Evolutionary conservation across 2,329 filamentous ascomycete species (phyloP).

Genomic region (Calonectria henricotiae): DNA sequence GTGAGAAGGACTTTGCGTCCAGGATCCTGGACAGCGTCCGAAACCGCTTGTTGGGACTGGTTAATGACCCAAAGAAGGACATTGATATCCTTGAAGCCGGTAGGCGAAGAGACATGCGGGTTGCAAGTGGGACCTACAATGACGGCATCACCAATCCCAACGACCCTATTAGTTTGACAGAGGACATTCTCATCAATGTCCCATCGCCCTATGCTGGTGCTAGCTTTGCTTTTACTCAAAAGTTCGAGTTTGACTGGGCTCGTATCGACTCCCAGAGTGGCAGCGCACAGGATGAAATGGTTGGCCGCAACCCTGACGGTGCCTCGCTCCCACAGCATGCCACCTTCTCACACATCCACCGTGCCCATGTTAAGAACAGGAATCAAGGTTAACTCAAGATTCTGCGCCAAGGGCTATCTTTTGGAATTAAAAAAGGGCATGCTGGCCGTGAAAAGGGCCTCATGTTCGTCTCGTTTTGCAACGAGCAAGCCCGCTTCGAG

Average conservation of each 20-base stretch:
- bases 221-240: conserved; percentile 10
- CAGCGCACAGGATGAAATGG: neutral
- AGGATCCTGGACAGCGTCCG: neutral
- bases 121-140: neutral
- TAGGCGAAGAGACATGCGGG: conserved; percentile 1
- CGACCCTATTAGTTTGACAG: conserved; percentile 5
- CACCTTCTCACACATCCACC: conserved; percentile 2
- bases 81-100: neutral
- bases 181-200: neutral
- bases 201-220: neutral
- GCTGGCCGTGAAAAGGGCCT: conserved; percentile 13
- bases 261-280: neutral
- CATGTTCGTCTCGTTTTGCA: conserved; percentile 1
- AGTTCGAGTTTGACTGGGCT: conserved; percentile 10
- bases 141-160: conserved; percentile 22
- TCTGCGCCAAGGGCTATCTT: neutral
- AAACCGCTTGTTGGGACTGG: neutral
- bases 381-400: neutral
- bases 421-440: neutral
- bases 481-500: neutral
- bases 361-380: neutral
- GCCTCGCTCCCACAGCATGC: conserved; percentile 14
- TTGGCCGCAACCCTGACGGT: conserved; percentile 9
- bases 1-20: neutral
- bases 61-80: no score